Base-by-base conservation (phyloP, 257 asterid species). In the Ocimum tenuiflorum region DNA sequence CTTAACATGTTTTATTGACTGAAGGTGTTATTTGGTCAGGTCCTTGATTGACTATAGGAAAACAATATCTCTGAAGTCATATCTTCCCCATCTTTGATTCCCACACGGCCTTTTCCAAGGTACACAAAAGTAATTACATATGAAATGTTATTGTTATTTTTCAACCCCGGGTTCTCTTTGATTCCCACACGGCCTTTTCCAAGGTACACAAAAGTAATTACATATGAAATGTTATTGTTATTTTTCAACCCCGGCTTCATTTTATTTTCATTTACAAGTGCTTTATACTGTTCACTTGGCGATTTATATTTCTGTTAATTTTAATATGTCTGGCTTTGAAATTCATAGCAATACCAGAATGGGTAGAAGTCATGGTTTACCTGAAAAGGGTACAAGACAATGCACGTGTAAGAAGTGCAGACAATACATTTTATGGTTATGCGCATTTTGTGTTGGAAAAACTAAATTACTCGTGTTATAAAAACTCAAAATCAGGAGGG, bases 11-110 rank as follows among this genome's bases (percentile, higher is more conserved):
- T 60, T 17, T 36, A 47, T 48, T 71, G 45, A 60, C 52, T 54
- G 27, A 41, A 33, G 57, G 61, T 43, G 49, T 61, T 50, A n/a
- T 61, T 33, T 31, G 31, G 20, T 22, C 63, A 71, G 77, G 74
- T 71, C 74, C 70, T 39, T 68, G 11, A 14, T 71, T 61, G 47
- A 61, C 67, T 76, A 76, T 14, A 61, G 77, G n/a, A 71, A 61
- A 39, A 67, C 71, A 39, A 23, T 67, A 59, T 71, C 61, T 56
- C 68, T 48, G 54, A 27, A 59, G 63, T 63, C 36, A 47, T 31
- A 48, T 48, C 47, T 58, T 48, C 70, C 4, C 61, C 66, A 41
- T 66, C 64, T 23, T 73, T 68, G 69, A 41, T 39, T 68, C 68
- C 69, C 61, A 63, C 75, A 63, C 62, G 36, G 36, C 46, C 75